Percentiles rank a stretch among this genome's conserved stretches.
Conservation (phyloP, 2,329 filamentous ascomycete species). For the Colletotrichum godetiae region DNA sequence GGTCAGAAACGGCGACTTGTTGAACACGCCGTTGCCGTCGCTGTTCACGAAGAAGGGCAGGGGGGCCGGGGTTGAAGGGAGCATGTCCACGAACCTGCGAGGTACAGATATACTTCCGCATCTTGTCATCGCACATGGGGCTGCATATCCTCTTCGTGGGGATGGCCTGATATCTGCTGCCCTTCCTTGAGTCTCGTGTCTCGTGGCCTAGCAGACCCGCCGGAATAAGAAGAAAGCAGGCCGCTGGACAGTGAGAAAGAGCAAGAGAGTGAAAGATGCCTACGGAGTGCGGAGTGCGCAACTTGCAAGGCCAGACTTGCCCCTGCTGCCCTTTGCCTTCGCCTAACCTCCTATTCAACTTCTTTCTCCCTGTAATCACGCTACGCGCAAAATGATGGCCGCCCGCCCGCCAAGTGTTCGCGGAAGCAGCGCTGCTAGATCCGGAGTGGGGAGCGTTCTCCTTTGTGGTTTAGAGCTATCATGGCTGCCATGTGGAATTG, state of each 20-base stretch:
- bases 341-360: neutral
- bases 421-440: slow-evolving; percentile 32
- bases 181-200: slow-evolving; percentile 2
- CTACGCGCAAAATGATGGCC: slow-evolving; percentile 17
- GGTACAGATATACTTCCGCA: no score
- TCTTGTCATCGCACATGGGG: neutral
- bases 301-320: neutral
- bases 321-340: neutral
- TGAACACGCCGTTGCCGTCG: neutral
- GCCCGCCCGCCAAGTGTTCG: slow-evolving; percentile 25
- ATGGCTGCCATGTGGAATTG: slow-evolving; percentile 37
- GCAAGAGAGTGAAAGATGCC: neutral
- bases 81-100: neutral
- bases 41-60: neutral
- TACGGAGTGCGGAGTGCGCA: neutral
- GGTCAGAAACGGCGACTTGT: neutral
- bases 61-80: neutral
- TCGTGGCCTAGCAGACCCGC: slow-evolving; percentile 1
- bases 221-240: neutral
- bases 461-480: slow-evolving; percentile 26
- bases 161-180: neutral
- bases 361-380: neutral
- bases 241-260: neutral
- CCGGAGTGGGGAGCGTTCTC: slow-evolving; percentile 30
- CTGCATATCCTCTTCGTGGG: neutral